These are phyloP conservation scores for Talaromyces islandicus DNA, from an alignment of 2,329 filamentous ascomycete species.

Conservation along the genomic window DNA sequence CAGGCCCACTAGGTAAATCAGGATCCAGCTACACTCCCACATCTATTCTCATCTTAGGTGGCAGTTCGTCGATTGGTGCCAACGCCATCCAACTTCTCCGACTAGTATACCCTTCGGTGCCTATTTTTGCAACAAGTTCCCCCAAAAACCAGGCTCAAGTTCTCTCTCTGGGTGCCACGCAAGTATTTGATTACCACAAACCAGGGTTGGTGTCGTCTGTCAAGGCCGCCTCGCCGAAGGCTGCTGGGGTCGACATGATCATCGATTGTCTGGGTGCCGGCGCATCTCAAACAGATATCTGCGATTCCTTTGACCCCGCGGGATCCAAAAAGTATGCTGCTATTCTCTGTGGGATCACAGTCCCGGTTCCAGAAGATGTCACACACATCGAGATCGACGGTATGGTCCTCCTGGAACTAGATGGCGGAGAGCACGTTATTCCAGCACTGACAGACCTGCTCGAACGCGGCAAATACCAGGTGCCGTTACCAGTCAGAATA, in stretches of 20 bases:
- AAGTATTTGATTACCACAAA: slow-evolving; percentile 3
- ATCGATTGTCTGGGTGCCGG: slow-evolving; percentile 27
- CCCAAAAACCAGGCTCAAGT: slow-evolving; percentile 1
- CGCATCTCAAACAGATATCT: slow-evolving; percentile 16
- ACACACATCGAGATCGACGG: slow-evolving; percentile 18
- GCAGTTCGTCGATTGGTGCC: slow-evolving; percentile 28
- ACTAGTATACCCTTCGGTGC: slow-evolving; percentile 21
- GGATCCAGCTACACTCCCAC: slow-evolving; percentile 15
- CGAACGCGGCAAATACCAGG: slow-evolving; percentile 19
- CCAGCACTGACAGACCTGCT: slow-evolving; percentile 17
- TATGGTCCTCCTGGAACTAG: slow-evolving; percentile 16
- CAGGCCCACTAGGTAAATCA: background rate
- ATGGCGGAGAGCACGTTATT: slow-evolving; percentile 18
- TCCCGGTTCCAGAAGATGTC: slow-evolving; percentile 21
- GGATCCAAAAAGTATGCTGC: slow-evolving; percentile 25
- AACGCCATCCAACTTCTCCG: slow-evolving; percentile 32
- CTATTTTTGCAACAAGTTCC: slow-evolving; percentile 30
- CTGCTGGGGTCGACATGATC: slow-evolving; percentile 25
- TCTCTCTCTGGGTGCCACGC: slow-evolving; percentile 1
- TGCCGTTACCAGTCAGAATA: slow-evolving; percentile 21
- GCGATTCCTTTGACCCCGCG: slow-evolving; percentile 17
- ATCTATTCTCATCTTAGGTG: slow-evolving; percentile 32
- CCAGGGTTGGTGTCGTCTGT: slow-evolving; percentile 1
- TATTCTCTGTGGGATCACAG: slow-evolving; percentile 21
- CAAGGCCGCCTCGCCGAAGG: slow-evolving; percentile 6